Evolutionary conservation across 1,139 yeast species (phyloP).

Genomic region (Neolecta irregularis): DNA sequence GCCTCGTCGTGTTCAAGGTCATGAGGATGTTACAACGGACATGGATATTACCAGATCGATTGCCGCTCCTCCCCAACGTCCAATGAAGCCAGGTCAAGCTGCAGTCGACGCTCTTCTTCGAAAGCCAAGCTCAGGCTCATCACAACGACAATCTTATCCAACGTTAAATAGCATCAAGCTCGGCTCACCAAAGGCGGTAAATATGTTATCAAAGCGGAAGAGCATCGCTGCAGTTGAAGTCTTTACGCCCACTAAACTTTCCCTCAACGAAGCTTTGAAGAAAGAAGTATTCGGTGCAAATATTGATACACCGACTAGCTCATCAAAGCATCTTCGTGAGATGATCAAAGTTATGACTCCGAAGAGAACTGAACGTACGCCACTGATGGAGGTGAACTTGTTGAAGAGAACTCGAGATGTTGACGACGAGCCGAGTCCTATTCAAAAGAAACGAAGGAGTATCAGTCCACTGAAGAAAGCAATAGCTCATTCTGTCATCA

Average conservation of each 20-base stretch:
- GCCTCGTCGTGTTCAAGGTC: too few species aligned
- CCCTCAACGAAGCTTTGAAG: too few species aligned
- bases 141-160: not conserved
- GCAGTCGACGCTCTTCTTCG: conserved; percentile 7
- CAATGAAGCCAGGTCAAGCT: not conserved
- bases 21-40: conserved; percentile 10
- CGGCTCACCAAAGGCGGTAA: conserved; percentile 6
- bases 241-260: too few species aligned
- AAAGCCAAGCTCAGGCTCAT: not conserved
- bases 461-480: not conserved
- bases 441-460: too few species aligned
- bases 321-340: too few species aligned
- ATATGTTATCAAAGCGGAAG: conserved; percentile 2
- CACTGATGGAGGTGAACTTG: too few species aligned
- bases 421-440: too few species aligned
- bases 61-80: conserved; percentile 11
- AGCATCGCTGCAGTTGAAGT: conserved; percentile 1
- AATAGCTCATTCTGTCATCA: not conserved
- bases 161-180: not conserved
- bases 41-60: conserved; percentile 19
- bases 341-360: conserved; percentile 4
- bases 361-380: too few species aligned
- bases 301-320: not conserved
- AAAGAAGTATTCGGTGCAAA: conserved; percentile 2
- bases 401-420: too few species aligned